Percentiles rank a stretch among this genome's conserved stretches.
Conservation (phyloP, 2,329 filamentous ascomycete genomes). For the Colletotrichum cordylinicola region DNA sequence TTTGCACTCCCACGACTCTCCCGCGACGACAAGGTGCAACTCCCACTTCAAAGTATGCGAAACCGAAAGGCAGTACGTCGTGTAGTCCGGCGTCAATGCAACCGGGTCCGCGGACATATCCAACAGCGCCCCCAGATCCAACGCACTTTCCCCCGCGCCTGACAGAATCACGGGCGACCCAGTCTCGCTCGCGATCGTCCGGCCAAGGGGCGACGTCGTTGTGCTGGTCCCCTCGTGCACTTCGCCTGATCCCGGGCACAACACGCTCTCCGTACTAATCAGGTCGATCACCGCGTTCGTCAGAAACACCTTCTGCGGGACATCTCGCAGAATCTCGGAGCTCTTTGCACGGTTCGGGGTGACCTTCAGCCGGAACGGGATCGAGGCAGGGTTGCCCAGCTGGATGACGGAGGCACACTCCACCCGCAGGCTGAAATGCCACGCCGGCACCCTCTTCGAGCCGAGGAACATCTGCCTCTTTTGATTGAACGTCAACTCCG, state of each 20-base stretch:
- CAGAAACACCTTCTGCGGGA: neutral
- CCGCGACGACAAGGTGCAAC: neutral
- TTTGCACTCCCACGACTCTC: neutral
- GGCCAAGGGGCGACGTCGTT: neutral
- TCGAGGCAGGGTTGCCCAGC: neutral
- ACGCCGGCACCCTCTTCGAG: neutral
- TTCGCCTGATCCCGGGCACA: accelerated
- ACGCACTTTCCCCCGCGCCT: neutral
- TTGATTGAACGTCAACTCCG: neutral
- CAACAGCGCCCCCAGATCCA: neutral
- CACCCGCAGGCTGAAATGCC: neutral
- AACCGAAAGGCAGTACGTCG: neutral
- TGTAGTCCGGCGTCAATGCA: neutral
- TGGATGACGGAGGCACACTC: neutral
- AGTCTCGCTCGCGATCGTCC: neutral
- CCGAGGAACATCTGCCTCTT: neutral
- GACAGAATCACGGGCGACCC: neutral
- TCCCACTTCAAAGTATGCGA: neutral
- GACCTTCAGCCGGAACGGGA: neutral
- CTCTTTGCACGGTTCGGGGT: neutral
- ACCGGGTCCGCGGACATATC: neutral
- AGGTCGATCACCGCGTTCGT: neutral
- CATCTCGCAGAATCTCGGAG: neutral
- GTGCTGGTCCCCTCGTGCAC: neutral
- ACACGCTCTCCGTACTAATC: neutral